A percentile compares a stretch with the other conserved stretches of the same genome.
Evolutionary conservation across 2,329 filamentous ascomycete genomes (phyloP).

Genomic region (Chaetomiaceae sp.): DNA sequence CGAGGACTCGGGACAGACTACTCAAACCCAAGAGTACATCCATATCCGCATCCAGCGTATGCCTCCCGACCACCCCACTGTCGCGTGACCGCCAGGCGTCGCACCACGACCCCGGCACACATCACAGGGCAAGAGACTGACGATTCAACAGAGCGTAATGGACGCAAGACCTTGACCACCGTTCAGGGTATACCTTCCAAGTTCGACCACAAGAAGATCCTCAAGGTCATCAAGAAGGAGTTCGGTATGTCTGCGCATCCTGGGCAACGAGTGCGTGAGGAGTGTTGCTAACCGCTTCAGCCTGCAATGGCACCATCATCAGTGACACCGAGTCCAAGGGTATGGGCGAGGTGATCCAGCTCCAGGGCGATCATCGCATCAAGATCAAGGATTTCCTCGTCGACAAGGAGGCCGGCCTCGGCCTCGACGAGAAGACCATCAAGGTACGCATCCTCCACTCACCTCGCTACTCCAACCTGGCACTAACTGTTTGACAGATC

Average conservation of each 20-base stretch:
- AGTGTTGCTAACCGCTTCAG: conserved; percentile 39
- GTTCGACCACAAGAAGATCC: conserved; percentile 99
- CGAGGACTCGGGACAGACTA: conserved; percentile 95
- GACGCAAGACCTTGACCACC: conserved; percentile 99
- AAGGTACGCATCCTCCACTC: conserved; percentile 56
- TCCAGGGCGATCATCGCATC: conserved; percentile 98
- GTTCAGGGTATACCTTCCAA: conserved; percentile 98
- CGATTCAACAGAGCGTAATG: conserved; percentile 82
- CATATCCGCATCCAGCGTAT: conserved; percentile 99
- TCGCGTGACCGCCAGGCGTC: conserved; percentile 2
- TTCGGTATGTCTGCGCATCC: conserved; percentile 60
- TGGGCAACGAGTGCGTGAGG: not conserved
- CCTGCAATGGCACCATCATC: conserved; percentile 99
- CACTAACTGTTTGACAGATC: conserved; percentile 36
- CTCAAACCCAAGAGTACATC: conserved; percentile 96
- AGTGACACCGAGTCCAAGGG: conserved; percentile 64
- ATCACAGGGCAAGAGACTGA: conserved; percentile 3
- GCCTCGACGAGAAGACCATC: conserved; percentile 93
- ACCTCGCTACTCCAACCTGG: not conserved
- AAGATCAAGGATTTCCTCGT: conserved; percentile 96
- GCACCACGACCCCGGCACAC: not conserved
- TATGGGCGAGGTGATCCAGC: conserved; percentile 99
- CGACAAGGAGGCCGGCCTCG: conserved; percentile 92
- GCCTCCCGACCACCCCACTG: conserved; percentile 35
- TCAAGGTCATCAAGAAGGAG: conserved; percentile 99